These are phyloP conservation scores for Solanum chilense DNA, from an alignment of 257 asterid genomes.

Conservation along the genomic window DNA sequence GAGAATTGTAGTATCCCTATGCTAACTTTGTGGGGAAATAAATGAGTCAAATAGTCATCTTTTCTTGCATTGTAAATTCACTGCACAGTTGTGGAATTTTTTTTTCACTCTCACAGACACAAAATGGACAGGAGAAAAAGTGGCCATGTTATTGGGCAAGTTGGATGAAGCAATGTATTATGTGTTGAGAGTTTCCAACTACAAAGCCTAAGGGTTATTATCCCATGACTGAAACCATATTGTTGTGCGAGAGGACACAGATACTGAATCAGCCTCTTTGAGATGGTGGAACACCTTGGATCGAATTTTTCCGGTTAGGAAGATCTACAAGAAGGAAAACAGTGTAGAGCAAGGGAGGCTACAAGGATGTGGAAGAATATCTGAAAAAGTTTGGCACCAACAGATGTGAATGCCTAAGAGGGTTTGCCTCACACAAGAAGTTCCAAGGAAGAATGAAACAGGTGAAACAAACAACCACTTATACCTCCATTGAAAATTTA, in stretches of 20 bases:
- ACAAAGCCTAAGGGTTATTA: constrained; percentile 91
- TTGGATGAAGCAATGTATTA: constrained; percentile 98
- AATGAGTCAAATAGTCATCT: neutral
- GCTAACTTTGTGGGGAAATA: neutral
- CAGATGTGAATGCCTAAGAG: neutral
- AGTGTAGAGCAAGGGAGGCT: neutral
- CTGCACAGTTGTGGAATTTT: neutral
- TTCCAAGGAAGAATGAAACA: neutral
- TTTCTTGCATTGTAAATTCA: neutral
- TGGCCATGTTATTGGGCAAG: constrained; percentile 81
- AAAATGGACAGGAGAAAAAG: constrained; percentile 69
- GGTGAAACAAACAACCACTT: neutral
- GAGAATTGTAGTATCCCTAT: neutral
- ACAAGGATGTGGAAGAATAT: neutral
- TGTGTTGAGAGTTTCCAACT: constrained; percentile 65
- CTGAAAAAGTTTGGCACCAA: neutral
- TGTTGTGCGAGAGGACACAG: constrained; percentile 90
- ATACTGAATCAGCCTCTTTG: neutral
- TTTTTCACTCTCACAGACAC: neutral
- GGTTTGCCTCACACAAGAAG: neutral
- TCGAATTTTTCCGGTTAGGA: neutral
- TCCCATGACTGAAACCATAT: constrained; percentile 83
- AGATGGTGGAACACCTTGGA: neutral
- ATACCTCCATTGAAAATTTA: neutral
- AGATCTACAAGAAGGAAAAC: neutral